Percentiles rank a stretch among this genome's conserved stretches.
phyloP scores from a whole-genome alignment of 2,329 filamentous ascomycete species.

The Fusarium tjaetaba region DNA sequence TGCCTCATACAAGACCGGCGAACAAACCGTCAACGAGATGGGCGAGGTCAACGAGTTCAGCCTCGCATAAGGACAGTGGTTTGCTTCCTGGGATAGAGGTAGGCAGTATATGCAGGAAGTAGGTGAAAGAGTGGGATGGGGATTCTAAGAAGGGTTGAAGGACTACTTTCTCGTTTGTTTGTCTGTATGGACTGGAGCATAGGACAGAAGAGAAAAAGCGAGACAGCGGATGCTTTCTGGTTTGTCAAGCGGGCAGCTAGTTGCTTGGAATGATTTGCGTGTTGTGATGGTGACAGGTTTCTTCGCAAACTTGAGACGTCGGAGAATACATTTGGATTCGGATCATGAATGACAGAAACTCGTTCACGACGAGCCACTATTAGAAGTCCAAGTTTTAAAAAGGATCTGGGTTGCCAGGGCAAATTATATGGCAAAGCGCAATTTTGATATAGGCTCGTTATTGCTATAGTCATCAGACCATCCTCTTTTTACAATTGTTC shows the following conservation, averaged over 20 bases:
- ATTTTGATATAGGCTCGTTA: not conserved
- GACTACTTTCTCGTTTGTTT: not conserved
- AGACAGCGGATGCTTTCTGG: constrained; percentile 28
- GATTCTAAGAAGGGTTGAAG: not conserved
- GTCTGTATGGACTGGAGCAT: constrained; percentile 4
- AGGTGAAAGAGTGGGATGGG: not conserved
- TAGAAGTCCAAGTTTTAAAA: not conserved
- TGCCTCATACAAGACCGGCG: constrained; percentile 78
- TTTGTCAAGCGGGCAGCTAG: constrained; percentile 21
- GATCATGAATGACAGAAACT: not conserved
- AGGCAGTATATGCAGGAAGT: not conserved
- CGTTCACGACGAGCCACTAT: not conserved
- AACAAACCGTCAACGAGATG: constrained; percentile 77
- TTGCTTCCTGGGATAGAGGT: not conserved
- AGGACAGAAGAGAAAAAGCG: constrained; percentile 31
- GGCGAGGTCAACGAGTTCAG: constrained; percentile 85
- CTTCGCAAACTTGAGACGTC: not conserved
- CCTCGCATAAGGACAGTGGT: constrained; percentile 63
- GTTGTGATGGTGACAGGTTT: not conserved
- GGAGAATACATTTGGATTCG: not conserved
- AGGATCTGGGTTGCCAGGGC: not conserved
- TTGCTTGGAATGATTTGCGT: not conserved
- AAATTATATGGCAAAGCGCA: not conserved
- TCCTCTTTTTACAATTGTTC: constrained; percentile 37
- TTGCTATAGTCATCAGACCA: constrained; percentile 10